Evolutionary conservation across 352 stramenopile genomes (phyloP), one percentile per base, ranked within the genome.

Genomic region (Globisporangium apiculatum): DNA sequence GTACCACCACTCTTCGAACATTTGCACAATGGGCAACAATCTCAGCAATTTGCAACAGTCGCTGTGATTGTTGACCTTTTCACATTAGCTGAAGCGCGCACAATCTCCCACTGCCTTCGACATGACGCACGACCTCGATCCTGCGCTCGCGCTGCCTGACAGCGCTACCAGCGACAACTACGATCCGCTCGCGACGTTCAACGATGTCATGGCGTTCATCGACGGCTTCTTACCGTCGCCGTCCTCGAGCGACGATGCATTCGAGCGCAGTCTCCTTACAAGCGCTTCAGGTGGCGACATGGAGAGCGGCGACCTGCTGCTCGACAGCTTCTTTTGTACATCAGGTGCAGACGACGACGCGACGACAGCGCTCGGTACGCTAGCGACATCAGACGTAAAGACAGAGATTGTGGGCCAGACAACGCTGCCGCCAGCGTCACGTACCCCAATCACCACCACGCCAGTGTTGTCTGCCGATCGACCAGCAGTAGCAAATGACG

Each of bases 191-290:
- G 5, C 12, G 35, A 52, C 42, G 35, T 15, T 59, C 35, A 43
- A 59, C 31, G 54, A 47, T 46, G 45, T 59, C 12, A 51, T 59
- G 54, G 45, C 54, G 54, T 59, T 59, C 45, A 46, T 59, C n/a
- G 43, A 59, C 35, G 35, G 46, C 54, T 52, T 59, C n/a, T 43
- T 43, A 0, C 40, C 40, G 40, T 43, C 40, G 10, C 40, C 40
- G 7, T 43, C 40, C 7, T 11, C 40, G 7, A 43, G 40, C 10
- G 40, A 37, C 45, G 45, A 24, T 43, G 54, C 42, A 18, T 17
- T 10, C 35, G 53, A 48, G 45, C 1, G 11, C n/a, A 48, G n/a
- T 18, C 15, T 35, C n/a, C 24, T 35, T n/a, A 7, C 10, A 7
- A 3, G 14, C 36, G 45, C 15, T 14, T 15, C 51, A 4, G 35